Evolutionary conservation across 139 green algal genomes (phyloP).

Genomic region (Spirogloea muscicola): DNA sequence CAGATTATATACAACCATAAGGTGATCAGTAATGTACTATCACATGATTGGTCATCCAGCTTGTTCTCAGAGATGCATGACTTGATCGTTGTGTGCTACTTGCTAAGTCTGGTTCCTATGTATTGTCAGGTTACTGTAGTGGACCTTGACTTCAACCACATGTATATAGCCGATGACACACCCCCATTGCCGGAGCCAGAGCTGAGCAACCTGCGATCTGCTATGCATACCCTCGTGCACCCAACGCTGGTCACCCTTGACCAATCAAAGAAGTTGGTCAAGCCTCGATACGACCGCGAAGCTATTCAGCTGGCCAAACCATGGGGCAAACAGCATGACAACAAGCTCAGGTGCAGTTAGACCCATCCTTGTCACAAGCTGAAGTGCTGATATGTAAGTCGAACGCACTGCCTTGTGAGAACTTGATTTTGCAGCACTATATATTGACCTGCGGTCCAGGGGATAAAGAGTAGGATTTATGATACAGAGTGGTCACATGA

Average conservation of each 20-base stretch:
- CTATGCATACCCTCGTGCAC: constrained; percentile 8
- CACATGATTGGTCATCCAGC: too few species aligned
- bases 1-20: too few species aligned
- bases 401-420: too few species aligned
- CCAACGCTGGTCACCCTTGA: constrained; percentile 13
- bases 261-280: neutral
- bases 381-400: too few species aligned
- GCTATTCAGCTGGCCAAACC: neutral
- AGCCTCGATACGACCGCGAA: neutral
- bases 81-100: too few species aligned
- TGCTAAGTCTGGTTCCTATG: neutral
- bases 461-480: too few species aligned
- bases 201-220: neutral
- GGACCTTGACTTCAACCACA: constrained; percentile 30
- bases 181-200: constrained; percentile 17
- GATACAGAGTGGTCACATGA: too few species aligned
- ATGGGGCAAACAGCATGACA: constrained; percentile 20
- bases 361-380: too few species aligned
- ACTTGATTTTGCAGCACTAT: too few species aligned
- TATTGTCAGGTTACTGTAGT: constrained; percentile 13
- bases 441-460: too few species aligned
- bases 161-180: constrained; percentile 1
- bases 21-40: too few species aligned
- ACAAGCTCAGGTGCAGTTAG: constrained; percentile 26
- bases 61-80: too few species aligned